These are phyloP conservation scores for Hordeum pubiflorum DNA, from an alignment of 202 grass and related monocot genomes.

Conservation along the genomic window DNA sequence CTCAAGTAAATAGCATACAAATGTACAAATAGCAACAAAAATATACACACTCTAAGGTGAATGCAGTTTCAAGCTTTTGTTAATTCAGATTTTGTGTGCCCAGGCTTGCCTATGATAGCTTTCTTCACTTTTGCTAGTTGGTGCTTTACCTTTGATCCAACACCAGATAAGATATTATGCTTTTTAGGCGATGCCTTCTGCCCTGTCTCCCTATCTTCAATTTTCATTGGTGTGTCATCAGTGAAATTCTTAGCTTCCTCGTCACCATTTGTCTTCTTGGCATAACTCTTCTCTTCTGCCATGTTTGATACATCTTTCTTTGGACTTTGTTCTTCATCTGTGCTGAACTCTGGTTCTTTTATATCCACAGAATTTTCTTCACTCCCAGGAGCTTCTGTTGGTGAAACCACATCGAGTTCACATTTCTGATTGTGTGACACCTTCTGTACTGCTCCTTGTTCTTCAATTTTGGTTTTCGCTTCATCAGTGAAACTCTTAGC, in stretches of 20 bases:
- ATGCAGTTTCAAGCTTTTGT: slow-evolving; percentile 35
- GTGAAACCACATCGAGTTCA: slow-evolving; percentile 26
- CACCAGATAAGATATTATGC: slow-evolving; percentile 58
- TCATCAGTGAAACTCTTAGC: slow-evolving; percentile 28
- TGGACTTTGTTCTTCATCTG: slow-evolving; percentile 44
- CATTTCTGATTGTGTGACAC: slow-evolving; percentile 29
- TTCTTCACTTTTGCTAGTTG: slow-evolving; percentile 90
- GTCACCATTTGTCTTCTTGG: slow-evolving; percentile 34
- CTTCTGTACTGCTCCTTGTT: slow-evolving; percentile 31
- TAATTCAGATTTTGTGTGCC: slow-evolving; percentile 39
- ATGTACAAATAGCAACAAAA: slow-evolving; percentile 31
- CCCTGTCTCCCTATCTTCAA: slow-evolving; percentile 40
- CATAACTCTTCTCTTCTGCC: slow-evolving; percentile 38
- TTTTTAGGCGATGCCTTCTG: slow-evolving; percentile 64
- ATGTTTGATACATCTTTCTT: slow-evolving; percentile 25
- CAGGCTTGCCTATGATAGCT: slow-evolving; percentile 73
- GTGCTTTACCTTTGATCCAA: slow-evolving; percentile 83
- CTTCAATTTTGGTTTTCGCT: slow-evolving; percentile 30
- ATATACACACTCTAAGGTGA: slow-evolving; percentile 32
- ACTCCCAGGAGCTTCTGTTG: slow-evolving; percentile 18
- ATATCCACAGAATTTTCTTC: slow-evolving; percentile 35
- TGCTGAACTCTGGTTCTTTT: slow-evolving; percentile 37
- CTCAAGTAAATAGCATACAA: slow-evolving; percentile 24
- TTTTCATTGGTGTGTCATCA: slow-evolving; percentile 24
- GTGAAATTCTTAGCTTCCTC: slow-evolving; percentile 36